Conservation (phyloP, 1,284 basidiomycete genomes). For the Hypsizygus ulmarius region DNA sequence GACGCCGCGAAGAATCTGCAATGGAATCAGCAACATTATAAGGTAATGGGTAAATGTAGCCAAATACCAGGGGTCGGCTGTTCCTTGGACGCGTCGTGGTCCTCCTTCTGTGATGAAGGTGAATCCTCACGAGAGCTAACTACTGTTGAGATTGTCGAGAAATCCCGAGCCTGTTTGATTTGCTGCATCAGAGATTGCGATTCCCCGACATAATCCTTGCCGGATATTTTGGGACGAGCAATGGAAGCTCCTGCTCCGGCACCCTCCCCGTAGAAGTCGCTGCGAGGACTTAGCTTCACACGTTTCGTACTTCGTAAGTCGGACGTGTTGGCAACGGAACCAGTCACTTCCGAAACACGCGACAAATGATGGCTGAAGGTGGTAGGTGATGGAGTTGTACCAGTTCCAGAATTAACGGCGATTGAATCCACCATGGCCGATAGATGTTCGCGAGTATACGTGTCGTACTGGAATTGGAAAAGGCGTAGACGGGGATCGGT, state of each 20-base stretch:
- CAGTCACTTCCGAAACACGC: slow-evolving; percentile 40
- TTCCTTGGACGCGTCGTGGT: slow-evolving; percentile 13
- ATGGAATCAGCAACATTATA: background rate
- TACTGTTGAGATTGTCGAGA: slow-evolving; percentile 67
- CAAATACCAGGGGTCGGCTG: slow-evolving; percentile 12
- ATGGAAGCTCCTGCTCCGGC: slow-evolving; percentile 46
- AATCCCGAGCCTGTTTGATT: slow-evolving; percentile 70
- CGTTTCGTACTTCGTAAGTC: slow-evolving; percentile 72
- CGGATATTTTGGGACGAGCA: slow-evolving; percentile 42
- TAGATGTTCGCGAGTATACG: slow-evolving; percentile 88
- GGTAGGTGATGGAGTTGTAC: slow-evolving; percentile 43
- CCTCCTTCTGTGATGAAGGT: slow-evolving; percentile 17
- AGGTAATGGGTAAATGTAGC: background rate
- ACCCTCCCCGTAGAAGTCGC: slow-evolving; percentile 51
- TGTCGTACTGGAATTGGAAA: slow-evolving; percentile 92
- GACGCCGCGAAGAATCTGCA: slow-evolving; percentile 19
- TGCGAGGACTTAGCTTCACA: slow-evolving; percentile 62
- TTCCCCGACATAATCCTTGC: slow-evolving; percentile 70
- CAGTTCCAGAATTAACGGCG: slow-evolving; percentile 72
- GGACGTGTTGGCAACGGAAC: slow-evolving; percentile 37
- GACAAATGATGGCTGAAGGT: slow-evolving; percentile 43
- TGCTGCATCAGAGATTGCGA: slow-evolving; percentile 71
- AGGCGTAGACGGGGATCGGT: slow-evolving; percentile 77
- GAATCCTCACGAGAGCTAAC: slow-evolving; percentile 33
- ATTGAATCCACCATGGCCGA: slow-evolving; percentile 90